Conservation (phyloP, 2,329 filamentous ascomycete species). For the Magnaporthiopsis incrustans region DNA sequence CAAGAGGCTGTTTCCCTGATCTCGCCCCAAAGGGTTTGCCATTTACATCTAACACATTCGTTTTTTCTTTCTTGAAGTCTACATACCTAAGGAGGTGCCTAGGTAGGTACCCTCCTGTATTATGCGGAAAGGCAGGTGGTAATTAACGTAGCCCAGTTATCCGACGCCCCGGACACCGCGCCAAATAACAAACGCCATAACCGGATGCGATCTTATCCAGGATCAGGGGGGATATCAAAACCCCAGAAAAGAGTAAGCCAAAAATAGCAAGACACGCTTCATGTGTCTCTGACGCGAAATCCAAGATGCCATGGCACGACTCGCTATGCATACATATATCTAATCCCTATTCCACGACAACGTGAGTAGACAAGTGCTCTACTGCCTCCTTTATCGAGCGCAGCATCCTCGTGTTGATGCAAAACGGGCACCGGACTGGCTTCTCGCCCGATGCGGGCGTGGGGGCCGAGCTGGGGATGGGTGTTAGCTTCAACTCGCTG, state of each 20-base stretch:
- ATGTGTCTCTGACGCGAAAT: background rate
- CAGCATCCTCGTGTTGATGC: conserved; percentile 53
- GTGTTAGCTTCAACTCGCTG: conserved; percentile 43
- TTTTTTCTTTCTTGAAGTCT: too few species aligned
- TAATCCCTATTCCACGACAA: conserved; percentile 37
- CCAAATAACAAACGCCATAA: too few species aligned
- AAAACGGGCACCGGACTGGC: conserved; percentile 51
- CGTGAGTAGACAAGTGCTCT: conserved; percentile 54
- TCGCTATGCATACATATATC: too few species aligned
- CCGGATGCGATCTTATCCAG: too few species aligned
- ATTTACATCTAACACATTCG: too few species aligned
- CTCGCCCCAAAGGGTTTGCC: too few species aligned
- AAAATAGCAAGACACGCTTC: background rate
- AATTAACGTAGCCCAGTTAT: too few species aligned
- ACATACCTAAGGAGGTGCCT: rapidly evolving
- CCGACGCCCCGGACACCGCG: too few species aligned
- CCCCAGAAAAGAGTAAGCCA: background rate
- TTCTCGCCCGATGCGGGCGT: conserved; percentile 25
- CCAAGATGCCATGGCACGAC: background rate
- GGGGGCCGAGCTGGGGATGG: conserved; percentile 39
- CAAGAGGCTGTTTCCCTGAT: too few species aligned
- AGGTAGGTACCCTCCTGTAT: too few species aligned
- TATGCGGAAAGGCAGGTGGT: too few species aligned
- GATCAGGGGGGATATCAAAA: background rate
- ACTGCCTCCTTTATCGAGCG: conserved; percentile 53